phyloP scores from a whole-genome alignment of 1,139 yeast genomes.

The Blastobotrys persicus region DNA sequence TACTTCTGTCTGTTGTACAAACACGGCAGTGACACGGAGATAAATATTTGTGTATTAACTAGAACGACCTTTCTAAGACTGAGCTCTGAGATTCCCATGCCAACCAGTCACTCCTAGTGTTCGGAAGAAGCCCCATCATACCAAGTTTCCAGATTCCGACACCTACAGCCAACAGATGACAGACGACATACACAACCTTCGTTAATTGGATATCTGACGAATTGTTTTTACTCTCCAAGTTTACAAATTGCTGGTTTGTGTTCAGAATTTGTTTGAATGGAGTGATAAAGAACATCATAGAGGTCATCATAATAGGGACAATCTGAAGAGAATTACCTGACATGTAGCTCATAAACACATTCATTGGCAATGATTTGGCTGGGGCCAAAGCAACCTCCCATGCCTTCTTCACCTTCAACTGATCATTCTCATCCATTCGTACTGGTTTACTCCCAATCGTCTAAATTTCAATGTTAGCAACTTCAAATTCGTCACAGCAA shows the following conservation, averaged over 20 bases:
- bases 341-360: conserved; percentile 86
- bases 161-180: conserved; percentile 63
- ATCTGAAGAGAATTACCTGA: conserved; percentile 88
- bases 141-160: conserved; percentile 85
- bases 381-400: conserved; percentile 88
- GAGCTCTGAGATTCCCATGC: conserved; percentile 68
- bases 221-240: conserved; percentile 34
- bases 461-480: conserved; percentile 5
- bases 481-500: too few relatives aligned
- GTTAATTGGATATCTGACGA: conserved; percentile 46
- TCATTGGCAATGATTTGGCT: conserved; percentile 85
- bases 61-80: conserved; percentile 28
- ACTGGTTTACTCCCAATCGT: not conserved
- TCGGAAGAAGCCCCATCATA: conserved; percentile 88
- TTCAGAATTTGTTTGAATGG: conserved; percentile 71
- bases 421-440: conserved; percentile 23
- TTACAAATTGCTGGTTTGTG: conserved; percentile 46
- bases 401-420: conserved; percentile 51
- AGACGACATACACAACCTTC: conserved; percentile 50
- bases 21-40: not conserved
- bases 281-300: conserved; percentile 69
- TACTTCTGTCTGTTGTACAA: not conserved
- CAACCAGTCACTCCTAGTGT: conserved; percentile 85
- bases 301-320: conserved; percentile 87
- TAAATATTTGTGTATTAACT: conserved; percentile 4